Conservation (phyloP, 1,284 basidiomycete species). For the Cryptococcus sp. region DNA sequence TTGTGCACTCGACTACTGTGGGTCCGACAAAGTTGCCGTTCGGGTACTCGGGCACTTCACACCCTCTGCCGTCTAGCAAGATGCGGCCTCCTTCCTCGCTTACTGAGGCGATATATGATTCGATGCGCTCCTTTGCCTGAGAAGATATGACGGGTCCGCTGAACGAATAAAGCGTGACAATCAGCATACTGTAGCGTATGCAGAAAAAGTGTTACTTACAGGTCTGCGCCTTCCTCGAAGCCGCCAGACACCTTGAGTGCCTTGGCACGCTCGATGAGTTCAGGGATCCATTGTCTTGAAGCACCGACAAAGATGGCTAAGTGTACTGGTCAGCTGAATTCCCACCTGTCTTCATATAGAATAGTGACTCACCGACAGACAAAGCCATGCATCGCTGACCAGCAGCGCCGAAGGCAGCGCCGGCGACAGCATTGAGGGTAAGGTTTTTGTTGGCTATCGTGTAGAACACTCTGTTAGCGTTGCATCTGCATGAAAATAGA, state of each 20-base stretch:
- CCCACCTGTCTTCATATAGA: not conserved
- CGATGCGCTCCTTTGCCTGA: constrained; percentile 76
- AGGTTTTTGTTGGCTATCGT: constrained; percentile 84
- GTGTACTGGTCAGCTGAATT: not conserved
- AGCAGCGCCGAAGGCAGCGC: constrained; percentile 95
- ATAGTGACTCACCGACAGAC: constrained; percentile 67
- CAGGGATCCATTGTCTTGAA: constrained; percentile 79
- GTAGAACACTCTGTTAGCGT: not conserved
- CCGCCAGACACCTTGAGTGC: constrained; percentile 83
- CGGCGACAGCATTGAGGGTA: constrained; percentile 87
- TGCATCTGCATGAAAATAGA: not conserved
- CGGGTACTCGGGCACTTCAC: constrained; percentile 72
- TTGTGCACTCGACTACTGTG: constrained; percentile 80
- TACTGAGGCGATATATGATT: constrained; percentile 74
- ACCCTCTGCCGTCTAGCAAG: constrained; percentile 78
- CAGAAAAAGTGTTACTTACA: constrained; percentile 61
- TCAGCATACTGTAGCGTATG: not conserved
- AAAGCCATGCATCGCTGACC: constrained; percentile 97
- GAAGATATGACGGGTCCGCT: constrained; percentile 95
- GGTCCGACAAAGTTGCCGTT: constrained; percentile 95
- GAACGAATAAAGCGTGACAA: not conserved
- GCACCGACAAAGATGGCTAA: constrained; percentile 74
- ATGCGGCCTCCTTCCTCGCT: constrained; percentile 84
- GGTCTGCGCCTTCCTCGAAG: constrained; percentile 81
- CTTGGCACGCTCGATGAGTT: constrained; percentile 79